Evolutionary conservation across 2,329 filamentous ascomycete genomes (phyloP), one percentile per base, ranked within the genome.

Genomic region (Intubia oerlemansii): DNA sequence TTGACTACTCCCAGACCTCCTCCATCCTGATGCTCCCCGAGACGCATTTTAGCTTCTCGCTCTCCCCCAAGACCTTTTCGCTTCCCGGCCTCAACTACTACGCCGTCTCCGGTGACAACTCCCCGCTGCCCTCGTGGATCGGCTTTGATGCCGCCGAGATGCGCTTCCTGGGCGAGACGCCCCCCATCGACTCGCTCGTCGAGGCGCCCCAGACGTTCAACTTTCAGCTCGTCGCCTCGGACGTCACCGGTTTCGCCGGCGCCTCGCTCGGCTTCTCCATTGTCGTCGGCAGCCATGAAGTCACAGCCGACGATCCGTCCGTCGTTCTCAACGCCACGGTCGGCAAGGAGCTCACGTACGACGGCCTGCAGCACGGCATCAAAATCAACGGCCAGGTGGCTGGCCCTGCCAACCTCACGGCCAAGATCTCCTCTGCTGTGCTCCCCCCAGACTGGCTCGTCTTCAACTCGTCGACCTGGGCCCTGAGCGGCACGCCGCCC

Each of bases 111-210:
- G 59, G 57, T 5, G 65, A 85, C 42, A 77, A 78, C 42, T 78
- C 76, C n/a, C 81, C 82, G 20, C 53, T 92, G 20, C 82, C 82
- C 13, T 72, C 80, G 1, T 92, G 82, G 82, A 54, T 91, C 25
- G 53, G 53, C n/a, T 92, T 92, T 42, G 64, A 88, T 39, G 44
- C 62, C 1, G 44, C 44, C 2, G 56, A 49, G 1, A 51, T 91
- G 22, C 59, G 58, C 1, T 90, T 91, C 40, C 65, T 62, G 1
- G 82, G 82, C 15, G 64, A 51, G 19, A 75, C 74, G 2, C 81
- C 80, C 1, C 52, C 68, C 1, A 56, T 69, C 26, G 61, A 65
- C 33, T 67, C 66, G 17, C 54, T 74, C 8, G 50, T 68, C 20
- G 63, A 72, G 18, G 68, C 69, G 7, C 73, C 80, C 4, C 74